Base-by-base conservation (phyloP, 768 basidiomycete species). In the Dioszegia hungarica region DNA sequence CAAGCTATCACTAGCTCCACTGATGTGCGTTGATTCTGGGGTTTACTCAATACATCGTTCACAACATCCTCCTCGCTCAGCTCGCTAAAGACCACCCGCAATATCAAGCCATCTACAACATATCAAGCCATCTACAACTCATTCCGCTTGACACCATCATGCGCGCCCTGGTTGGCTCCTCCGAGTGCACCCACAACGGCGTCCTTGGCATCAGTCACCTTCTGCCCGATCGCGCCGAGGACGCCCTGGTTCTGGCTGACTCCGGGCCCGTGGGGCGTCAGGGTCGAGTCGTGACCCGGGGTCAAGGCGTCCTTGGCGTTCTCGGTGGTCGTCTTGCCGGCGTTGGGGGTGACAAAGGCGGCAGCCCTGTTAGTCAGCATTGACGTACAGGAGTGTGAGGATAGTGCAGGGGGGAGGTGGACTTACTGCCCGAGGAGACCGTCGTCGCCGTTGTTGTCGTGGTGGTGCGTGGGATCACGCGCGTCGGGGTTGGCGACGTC, bases 341-440 rank as follows among this genome's bases (percentile, higher is more conserved):
- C 14, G 34, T 60, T 51, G 33, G 62, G 54, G 39, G 46, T 39
- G 37, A 60, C 44, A 19, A 36, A 17, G 8, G 62, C 44, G 3
- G 34, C 29, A 6, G 25, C 48, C 43, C 59, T 64, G 36, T 4
- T 9, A 46, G n/a, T n/a, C n/a, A n/a, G n/a, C n/a, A n/a, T n/a
- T n/a, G n/a, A n/a, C n/a, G n/a, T n/a, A n/a, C n/a, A n/a, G n/a
- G n/a, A n/a, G n/a, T n/a, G n/a, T n/a, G n/a, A n/a, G n/a, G n/a
- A n/a, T n/a, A n/a, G n/a, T n/a, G n/a, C 14, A 31, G 14, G 36
- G 25, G 15, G 31, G 10, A 25, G 3, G 20, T 8, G 22, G 46
- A 31, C 63, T 64, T 39, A 65, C 63, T 65, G 36, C 31, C 56
- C 54, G 6, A 39, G n/a, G 19, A 40, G 36, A 19, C 60, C 60